Evolutionary conservation across 139 green algal genomes (phyloP).

Genomic region (Pleodorina starrii): DNA sequence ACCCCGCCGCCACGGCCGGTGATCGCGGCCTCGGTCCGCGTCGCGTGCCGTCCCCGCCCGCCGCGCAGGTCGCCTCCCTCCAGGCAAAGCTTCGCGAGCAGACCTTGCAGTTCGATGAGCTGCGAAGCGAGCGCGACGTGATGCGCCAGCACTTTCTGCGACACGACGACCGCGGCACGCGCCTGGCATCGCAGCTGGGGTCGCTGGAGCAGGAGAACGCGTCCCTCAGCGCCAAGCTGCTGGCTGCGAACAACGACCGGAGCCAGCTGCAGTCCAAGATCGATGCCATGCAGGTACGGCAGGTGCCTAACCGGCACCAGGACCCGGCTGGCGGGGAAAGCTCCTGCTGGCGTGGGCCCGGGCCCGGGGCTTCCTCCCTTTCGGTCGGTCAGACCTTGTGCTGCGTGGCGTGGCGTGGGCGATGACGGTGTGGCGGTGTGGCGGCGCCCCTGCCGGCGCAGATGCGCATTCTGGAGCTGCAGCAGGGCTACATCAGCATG

Average conservation of each 20-base stretch:
- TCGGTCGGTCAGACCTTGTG: too few species aligned
- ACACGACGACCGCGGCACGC: neutral
- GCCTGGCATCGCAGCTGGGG: neutral
- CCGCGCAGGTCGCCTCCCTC: conserved; percentile 15
- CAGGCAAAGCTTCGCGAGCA: neutral
- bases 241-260: neutral
- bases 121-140: neutral
- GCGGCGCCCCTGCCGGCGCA: neutral
- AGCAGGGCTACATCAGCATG: conserved; percentile 37
- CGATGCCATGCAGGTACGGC: conserved; percentile 14
- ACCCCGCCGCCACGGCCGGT: too few species aligned
- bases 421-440: too few species aligned
- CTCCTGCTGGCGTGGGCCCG: too few species aligned
- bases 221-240: neutral
- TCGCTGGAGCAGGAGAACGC: conserved; percentile 13
- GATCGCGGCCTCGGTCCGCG: too few species aligned
- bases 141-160: conserved; percentile 5
- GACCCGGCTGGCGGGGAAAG: too few species aligned
- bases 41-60: too few species aligned
- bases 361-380: too few species aligned
- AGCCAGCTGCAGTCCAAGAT: conserved; percentile 12
- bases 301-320: too few species aligned
- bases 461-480: conserved; percentile 16
- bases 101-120: neutral
- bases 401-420: too few species aligned